Evolutionary conservation across 1,139 yeast species (phyloP), one percentile per base, ranked within the genome.

Genomic region (Arxiozyma slooffiae): DNA sequence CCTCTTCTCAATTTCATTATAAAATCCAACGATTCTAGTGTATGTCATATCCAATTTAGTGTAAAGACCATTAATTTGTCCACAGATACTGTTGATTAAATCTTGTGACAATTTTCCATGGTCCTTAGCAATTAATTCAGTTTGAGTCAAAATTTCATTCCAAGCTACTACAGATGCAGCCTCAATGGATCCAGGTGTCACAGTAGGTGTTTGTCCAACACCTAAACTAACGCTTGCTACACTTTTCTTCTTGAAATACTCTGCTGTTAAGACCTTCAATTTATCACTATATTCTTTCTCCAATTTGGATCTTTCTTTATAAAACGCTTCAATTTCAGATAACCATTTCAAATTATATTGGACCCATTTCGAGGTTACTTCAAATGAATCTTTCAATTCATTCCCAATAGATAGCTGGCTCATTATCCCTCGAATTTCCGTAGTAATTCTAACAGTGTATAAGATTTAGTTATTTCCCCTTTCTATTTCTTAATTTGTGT

Each of bases 171-270:
- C 70, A n/a, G 88, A 77, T 0, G 97, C 96, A 56, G 87, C 79
- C 63, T 94, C 98, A 48, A 92, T 72, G 0, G 97, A 89, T 0
- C 99, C 98, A 0, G 98, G 97, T 0, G 99, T 92, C 50, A 87
- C 78, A 45, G 81, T 79, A 0, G 99, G 98, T 26, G 79, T 78
- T 56, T 88, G 96, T 26, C 99, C 99, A 7, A 94, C 98, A 39
- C 92, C 81, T 38, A 94, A 69, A 22, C 71, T 68, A 0, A 94
- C 79, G 26, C 88, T 75, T 14, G 75, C 68, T 59, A 79, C 80
- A 42, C 95, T 84, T 64, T 90, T 88, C 67, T 80, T 85, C 52
- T 82, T 85, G 61, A 87, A 81, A 59, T 81, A 86, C 54, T 80
- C 85, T 53, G 81, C 72, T 48, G 88, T 76, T 56, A 94, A 70